These are phyloP conservation scores for Spinacia oleracea DNA, from an alignment of 179 eudicot species.

Conservation along the genomic window DNA sequence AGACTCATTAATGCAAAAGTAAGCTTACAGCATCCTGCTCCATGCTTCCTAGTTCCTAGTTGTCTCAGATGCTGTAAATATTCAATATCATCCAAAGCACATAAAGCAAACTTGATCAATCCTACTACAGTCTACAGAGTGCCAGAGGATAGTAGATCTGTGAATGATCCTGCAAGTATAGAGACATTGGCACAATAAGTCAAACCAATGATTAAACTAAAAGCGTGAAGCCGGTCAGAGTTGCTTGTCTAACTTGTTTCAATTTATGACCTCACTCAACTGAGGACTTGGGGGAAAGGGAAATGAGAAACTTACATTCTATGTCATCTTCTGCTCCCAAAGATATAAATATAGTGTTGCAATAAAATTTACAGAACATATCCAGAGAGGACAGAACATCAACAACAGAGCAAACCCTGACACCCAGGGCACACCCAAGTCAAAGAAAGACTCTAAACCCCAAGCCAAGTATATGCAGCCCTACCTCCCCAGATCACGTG, in stretches of 20 bases:
- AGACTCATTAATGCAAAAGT: background rate
- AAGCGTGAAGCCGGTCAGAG: conserved; percentile 11
- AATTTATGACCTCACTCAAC: too few species aligned
- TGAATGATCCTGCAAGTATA: conserved; percentile 11
- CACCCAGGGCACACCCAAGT: too few species aligned
- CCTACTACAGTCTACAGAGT: background rate
- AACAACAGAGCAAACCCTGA: too few species aligned
- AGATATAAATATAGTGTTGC: background rate
- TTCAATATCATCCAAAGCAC: conserved; percentile 3
- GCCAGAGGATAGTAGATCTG: background rate
- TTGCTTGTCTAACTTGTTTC: background rate
- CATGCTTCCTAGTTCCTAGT: background rate
- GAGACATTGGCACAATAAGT: background rate
- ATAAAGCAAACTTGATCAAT: background rate
- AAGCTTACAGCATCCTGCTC: background rate
- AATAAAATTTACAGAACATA: background rate
- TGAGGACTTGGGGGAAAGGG: background rate
- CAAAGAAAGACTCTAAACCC: too few species aligned
- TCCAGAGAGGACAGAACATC: too few species aligned
- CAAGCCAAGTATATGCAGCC: too few species aligned
- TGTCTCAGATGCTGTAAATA: background rate
- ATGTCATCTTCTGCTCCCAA: background rate
- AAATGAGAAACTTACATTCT: conserved; percentile 11
- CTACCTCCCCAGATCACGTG: too few species aligned
- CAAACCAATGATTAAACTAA: background rate